These are phyloP conservation scores for Chlamydomonas eustigma DNA, from an alignment of 139 green algal species.

Conservation along the genomic window DNA sequence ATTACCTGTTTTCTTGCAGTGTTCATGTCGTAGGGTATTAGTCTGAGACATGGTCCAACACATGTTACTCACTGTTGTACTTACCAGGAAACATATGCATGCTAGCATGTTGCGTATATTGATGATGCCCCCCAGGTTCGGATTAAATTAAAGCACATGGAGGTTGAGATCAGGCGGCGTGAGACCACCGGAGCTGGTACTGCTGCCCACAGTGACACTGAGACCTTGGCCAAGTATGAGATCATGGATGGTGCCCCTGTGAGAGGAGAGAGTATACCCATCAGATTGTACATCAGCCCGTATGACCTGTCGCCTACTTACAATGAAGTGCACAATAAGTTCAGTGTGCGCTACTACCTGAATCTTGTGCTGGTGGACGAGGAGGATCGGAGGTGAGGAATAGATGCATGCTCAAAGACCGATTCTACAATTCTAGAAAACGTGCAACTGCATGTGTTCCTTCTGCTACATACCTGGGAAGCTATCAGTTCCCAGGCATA, in stretches of 20 bases:
- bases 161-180: slow-evolving; percentile 93
- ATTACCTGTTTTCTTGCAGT: no score
- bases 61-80: no score
- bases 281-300: slow-evolving; percentile 90
- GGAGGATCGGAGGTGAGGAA: slow-evolving; percentile 74
- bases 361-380: slow-evolving; percentile 99
- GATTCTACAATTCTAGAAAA: no score
- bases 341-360: slow-evolving; percentile 93
- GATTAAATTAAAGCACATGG: slow-evolving; percentile 99
- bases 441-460: no score
- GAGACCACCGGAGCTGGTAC: slow-evolving; percentile 84
- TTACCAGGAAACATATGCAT: no score
- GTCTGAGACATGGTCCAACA: no score
- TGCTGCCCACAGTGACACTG: slow-evolving; percentile 81
- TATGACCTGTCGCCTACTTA: slow-evolving; percentile 96
- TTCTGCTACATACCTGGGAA: neutral
- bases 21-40: no score
- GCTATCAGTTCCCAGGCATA: neutral
- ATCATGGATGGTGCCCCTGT: slow-evolving; percentile 99
- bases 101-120: no score
- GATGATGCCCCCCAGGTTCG: slow-evolving; percentile 73
- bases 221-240: slow-evolving; percentile 96
- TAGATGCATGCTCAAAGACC: neutral
- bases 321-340: slow-evolving; percentile 94
- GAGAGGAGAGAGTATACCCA: slow-evolving; percentile 82